Conservation (phyloP, 148 eudicot species). For the Linanthus parryae region DNA sequence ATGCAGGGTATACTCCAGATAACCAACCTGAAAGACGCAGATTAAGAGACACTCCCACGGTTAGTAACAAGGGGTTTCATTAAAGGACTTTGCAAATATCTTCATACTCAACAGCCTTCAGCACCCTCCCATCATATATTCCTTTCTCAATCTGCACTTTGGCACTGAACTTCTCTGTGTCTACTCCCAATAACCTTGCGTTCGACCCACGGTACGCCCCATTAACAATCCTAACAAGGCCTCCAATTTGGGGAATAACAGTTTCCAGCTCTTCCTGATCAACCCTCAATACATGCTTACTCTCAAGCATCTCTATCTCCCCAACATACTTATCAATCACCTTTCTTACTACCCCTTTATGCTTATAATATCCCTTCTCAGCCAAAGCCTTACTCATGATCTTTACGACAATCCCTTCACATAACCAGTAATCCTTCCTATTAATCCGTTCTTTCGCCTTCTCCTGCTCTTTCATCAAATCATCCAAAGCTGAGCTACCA, state of each 20-base stretch:
- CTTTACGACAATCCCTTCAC: slow-evolving; percentile 78
- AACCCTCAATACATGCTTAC: slow-evolving; percentile 72
- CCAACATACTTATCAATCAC: slow-evolving; percentile 79
- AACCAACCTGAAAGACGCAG: no score
- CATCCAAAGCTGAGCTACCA: slow-evolving; percentile 55
- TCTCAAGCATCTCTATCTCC: slow-evolving; percentile 90
- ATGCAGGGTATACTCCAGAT: no score
- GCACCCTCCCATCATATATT: slow-evolving; percentile 75
- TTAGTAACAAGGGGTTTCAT: no score
- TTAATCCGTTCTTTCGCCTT: slow-evolving; percentile 68
- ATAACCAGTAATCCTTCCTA: slow-evolving; percentile 88
- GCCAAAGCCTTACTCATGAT: slow-evolving; percentile 82
- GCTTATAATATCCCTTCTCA: slow-evolving; percentile 83
- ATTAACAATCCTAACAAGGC: slow-evolving; percentile 77
- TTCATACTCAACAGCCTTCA: slow-evolving; percentile 82
- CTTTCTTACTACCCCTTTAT: slow-evolving; percentile 71
- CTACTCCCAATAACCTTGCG: slow-evolving; percentile 54
- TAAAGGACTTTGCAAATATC: slow-evolving; percentile 63
- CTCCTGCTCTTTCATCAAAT: slow-evolving; percentile 83
- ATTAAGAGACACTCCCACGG: no score
- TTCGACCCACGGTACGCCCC: slow-evolving; percentile 89
- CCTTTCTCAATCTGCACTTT: slow-evolving; percentile 92
- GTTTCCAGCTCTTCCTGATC: slow-evolving; percentile 98
- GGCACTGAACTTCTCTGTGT: slow-evolving; percentile 66
- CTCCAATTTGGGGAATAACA: slow-evolving; percentile 86